phyloP scores from a whole-genome alignment of 139 green algal genomes.

The Tetradesmus obliquus region DNA sequence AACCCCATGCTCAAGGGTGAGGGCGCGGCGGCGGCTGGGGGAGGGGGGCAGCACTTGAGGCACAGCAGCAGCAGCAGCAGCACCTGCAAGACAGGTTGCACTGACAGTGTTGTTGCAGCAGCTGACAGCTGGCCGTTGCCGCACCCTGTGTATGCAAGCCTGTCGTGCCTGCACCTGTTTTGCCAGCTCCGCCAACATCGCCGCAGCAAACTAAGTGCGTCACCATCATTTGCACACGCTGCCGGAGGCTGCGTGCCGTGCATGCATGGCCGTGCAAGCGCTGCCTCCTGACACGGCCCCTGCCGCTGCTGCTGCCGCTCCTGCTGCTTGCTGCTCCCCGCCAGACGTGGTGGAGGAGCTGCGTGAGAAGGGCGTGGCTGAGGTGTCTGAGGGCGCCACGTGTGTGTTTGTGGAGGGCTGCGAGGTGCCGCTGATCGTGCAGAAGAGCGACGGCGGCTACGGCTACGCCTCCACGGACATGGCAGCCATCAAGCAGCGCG shows the following conservation, averaged over 20 bases:
- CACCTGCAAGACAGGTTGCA: not conserved
- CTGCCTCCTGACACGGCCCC: not conserved
- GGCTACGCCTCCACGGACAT: slow-evolving; percentile 98
- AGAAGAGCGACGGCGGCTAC: slow-evolving; percentile 97
- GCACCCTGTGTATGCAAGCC: not conserved
- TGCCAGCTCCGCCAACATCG: no score
- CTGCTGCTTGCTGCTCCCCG: not conserved
- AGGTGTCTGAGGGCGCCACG: slow-evolving; percentile 87
- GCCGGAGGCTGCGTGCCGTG: no score
- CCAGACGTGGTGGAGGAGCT: slow-evolving; percentile 52
- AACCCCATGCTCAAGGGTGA: slow-evolving; percentile 89
- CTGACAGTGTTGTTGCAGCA: slow-evolving; percentile 9
- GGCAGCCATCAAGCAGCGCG: slow-evolving; percentile 86
- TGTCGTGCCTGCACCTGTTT: not conserved
- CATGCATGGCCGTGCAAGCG: not conserved
- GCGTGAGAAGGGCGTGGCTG: slow-evolving; percentile 73
- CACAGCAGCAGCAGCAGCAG: not conserved
- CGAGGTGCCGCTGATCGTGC: slow-evolving; percentile 91
- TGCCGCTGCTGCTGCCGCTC: not conserved
- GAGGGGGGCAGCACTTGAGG: not conserved
- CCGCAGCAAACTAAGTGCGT: no score
- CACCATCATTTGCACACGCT: no score
- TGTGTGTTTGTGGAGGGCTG: slow-evolving; percentile 84
- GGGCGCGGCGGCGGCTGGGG: not conserved
- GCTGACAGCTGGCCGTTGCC: not conserved